Conservation (phyloP, 768 basidiomycete genomes). For the Auriscalpium microsporum region DNA sequence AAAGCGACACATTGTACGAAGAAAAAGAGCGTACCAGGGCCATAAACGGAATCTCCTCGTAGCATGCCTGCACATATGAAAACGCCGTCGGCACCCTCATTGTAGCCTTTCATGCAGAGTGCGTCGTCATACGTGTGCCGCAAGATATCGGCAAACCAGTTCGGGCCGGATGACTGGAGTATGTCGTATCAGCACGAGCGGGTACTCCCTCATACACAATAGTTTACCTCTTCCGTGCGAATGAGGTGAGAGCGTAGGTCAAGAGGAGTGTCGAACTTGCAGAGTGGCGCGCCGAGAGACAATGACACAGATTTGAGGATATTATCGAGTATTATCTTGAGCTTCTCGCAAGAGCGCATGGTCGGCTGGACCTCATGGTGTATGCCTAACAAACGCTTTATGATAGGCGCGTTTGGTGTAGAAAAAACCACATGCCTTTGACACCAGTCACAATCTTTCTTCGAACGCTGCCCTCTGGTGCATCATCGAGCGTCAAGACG, state of each 20-base stretch:
- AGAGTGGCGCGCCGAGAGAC: constrained; percentile 68
- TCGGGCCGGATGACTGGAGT: constrained; percentile 53
- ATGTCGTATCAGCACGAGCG: background rate
- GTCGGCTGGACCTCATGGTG: constrained; percentile 54
- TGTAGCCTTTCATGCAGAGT: constrained; percentile 41
- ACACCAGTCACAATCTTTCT: constrained; percentile 54
- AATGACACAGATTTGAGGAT: constrained; percentile 62
- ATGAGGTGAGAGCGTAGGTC: constrained; percentile 72
- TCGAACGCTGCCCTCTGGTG: constrained; percentile 56
- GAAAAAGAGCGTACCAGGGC: constrained; percentile 46
- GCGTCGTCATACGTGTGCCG: constrained; percentile 77
- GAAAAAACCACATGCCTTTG: constrained; percentile 35
- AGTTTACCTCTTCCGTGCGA: constrained; percentile 59
- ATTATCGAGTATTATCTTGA: constrained; percentile 51
- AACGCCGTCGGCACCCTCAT: constrained; percentile 68
- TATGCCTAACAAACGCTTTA: constrained; percentile 39
- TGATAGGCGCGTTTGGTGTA: background rate
- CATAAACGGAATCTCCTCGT: constrained; percentile 79
- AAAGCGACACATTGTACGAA: background rate
- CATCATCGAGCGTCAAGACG: constrained; percentile 48
- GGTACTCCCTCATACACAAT: constrained; percentile 1
- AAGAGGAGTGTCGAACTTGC: constrained; percentile 55
- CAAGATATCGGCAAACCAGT: constrained; percentile 83
- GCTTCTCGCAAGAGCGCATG: constrained; percentile 32
- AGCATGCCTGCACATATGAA: constrained; percentile 79